phyloP scores from a whole-genome alignment of 202 grass and related monocot species.

The Musa balbisiana region DNA sequence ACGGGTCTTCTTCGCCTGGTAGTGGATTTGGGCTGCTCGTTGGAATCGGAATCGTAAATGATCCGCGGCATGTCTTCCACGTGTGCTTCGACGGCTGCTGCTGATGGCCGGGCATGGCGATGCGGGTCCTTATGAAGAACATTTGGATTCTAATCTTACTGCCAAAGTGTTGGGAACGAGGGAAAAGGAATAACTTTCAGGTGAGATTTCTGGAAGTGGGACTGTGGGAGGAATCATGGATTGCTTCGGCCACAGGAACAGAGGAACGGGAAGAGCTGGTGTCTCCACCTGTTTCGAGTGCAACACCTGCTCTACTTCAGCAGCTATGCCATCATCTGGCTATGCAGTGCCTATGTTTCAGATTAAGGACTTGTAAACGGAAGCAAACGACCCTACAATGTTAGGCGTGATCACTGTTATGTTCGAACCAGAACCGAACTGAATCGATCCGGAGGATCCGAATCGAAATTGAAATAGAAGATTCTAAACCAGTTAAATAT shows the following conservation, averaged over 20 bases:
- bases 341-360: too few species aligned
- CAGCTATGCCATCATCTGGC: too few species aligned
- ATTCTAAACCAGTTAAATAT: too few species aligned
- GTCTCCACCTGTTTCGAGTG: not conserved
- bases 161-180: constrained; percentile 3
- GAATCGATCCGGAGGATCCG: too few species aligned
- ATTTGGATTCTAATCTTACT: constrained; percentile 6
- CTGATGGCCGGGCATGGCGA: not conserved
- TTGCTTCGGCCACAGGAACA: not conserved
- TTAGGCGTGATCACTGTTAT: too few species aligned
- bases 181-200: constrained; percentile 1
- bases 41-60: constrained; percentile 2
- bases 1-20: constrained; percentile 27
- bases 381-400: too few species aligned
- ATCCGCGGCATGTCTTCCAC: not conserved
- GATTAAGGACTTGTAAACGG: too few species aligned
- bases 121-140: constrained; percentile 3
- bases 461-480: too few species aligned
- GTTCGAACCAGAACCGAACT: too few species aligned
- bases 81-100: not conserved
- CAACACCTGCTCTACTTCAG: not conserved
- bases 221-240: not conserved
- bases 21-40: constrained; percentile 12
- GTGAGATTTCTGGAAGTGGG: not conserved
- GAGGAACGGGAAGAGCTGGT: not conserved